A percentile compares a stretch with the other conserved stretches of the same genome.
Conservation (phyloP, 192 early-diverging fungal species). For the Lobosporangium transversale region DNA sequence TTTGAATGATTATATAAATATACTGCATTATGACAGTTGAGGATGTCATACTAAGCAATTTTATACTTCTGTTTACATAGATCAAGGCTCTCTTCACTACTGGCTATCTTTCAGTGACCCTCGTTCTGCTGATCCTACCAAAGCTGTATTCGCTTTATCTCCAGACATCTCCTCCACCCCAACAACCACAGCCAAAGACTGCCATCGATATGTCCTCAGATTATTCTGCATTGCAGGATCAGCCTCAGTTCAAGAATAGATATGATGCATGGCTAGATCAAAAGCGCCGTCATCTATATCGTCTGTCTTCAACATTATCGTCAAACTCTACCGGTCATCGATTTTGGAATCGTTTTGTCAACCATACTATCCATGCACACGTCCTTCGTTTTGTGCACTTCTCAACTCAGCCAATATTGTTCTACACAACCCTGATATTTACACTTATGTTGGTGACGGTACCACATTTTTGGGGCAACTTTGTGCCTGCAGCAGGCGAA, state of each 20-base stretch:
- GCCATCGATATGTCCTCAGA: not conserved
- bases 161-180: constrained; percentile 44
- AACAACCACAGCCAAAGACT: not conserved
- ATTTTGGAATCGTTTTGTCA: constrained; percentile 45
- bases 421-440: constrained; percentile 41
- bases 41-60: no score
- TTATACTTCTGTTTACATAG: constrained; percentile 11
- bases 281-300: constrained; percentile 43
- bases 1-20: no score
- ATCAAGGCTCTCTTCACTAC: constrained; percentile 44
- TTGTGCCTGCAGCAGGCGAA: constrained; percentile 43
- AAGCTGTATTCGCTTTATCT: constrained; percentile 49
- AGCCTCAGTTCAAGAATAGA: constrained; percentile 31
- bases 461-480: constrained; percentile 41
- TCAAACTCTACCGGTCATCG: constrained; percentile 9
- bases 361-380: constrained; percentile 49
- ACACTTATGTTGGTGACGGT: constrained; percentile 47
- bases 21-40: no score
- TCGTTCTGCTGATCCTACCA: constrained; percentile 35
- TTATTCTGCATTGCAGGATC: not conserved
- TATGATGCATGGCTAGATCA: constrained; percentile 47
- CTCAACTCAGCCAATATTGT: constrained; percentile 42
- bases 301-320: constrained; percentile 40
- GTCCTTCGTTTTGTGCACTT: constrained; percentile 48
- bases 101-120: constrained; percentile 31